Conservation (phyloP, 2,329 filamentous ascomycete species). For the Tolypocladium amazonense region DNA sequence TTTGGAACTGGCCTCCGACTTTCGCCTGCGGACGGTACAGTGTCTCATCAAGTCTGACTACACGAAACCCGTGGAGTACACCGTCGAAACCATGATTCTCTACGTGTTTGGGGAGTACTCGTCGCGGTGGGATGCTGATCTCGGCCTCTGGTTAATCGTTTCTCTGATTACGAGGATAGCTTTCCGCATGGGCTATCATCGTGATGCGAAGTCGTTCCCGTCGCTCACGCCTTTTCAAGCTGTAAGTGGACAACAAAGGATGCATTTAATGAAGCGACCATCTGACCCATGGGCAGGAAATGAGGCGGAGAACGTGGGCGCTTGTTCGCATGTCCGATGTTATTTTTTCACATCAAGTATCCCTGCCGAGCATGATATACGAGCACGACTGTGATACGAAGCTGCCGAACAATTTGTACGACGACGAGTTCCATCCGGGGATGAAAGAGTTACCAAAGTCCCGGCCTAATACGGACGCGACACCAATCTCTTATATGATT, state of each 20-base stretch:
- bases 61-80: conserved; percentile 62
- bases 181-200: conserved; percentile 66
- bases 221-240: conserved; percentile 63
- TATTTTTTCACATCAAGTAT: conserved; percentile 66
- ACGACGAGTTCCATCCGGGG: conserved; percentile 65
- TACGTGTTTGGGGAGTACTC: conserved; percentile 70
- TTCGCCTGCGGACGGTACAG: conserved; percentile 64
- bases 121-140: conserved; percentile 61
- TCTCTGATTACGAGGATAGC: conserved; percentile 46
- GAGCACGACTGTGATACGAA: conserved; percentile 66
- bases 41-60: conserved; percentile 69
- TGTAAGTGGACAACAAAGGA: conserved; percentile 26
- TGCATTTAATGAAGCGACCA: not conserved
- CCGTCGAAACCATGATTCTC: conserved; percentile 67
- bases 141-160: conserved; percentile 51
- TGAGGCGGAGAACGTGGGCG: conserved; percentile 58
- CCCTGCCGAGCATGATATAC: conserved; percentile 58
- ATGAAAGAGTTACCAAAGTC: conserved; percentile 58
- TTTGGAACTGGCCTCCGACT: conserved; percentile 50
- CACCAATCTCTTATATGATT: conserved; percentile 71
- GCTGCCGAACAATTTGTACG: conserved; percentile 67
- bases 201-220: conserved; percentile 65
- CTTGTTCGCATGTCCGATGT: conserved; percentile 64
- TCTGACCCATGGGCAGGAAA: conserved; percentile 42
- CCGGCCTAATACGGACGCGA: conserved; percentile 58